Base-by-base conservation (phyloP, 2,329 filamentous ascomycete genomes). In the Aureobasidium sp. region DNA sequence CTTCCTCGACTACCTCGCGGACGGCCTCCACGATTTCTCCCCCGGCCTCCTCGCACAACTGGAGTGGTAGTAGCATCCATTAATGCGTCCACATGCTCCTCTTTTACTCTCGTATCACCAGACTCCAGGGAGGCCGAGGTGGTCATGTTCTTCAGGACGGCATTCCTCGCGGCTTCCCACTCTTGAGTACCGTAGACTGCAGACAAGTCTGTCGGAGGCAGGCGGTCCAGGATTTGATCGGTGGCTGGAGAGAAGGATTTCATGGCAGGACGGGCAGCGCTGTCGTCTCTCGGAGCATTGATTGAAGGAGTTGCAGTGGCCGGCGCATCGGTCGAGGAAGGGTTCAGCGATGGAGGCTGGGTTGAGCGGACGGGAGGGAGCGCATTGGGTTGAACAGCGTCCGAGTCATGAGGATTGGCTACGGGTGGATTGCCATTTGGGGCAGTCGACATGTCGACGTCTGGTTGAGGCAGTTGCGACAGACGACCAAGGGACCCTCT, bases 161-260 rank as follows among this genome's bases (percentile, higher is more conserved):
- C 73, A 61, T 76, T 74, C 54, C 74, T 72, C 62, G 77, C 77
- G 17, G 76, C 75, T 64, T 78, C 75, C 65, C 74, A 78, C 21
- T 71, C 75, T 27, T 74, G 71, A 19, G 71, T 72, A 3, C 73
- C 71, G 40, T 25, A 33, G 6, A 35, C 55, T 5, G 55, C 25
- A 5, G 55, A 38, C 64, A 69, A 38, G 70, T 73, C 29, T 71
- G 71, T 19, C 11, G 45, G 10, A 54, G 71, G 69, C 53, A 70
- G 63, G 37, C 73, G 66, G 63, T 74, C 73, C 7, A 77, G 66
- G 46, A 77, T 75, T 35, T 75, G 73, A 17, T 74, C 72, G 3
- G 74, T 76, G 10, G 75, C 70, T 6, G 74, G 69, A 8, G 65
- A 65, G 42, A 64, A 64, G 27, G 60, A 31, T 5, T 60, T 43